Conservation (phyloP, 202 grass and related monocot species). For the Panicum hallii region DNA sequence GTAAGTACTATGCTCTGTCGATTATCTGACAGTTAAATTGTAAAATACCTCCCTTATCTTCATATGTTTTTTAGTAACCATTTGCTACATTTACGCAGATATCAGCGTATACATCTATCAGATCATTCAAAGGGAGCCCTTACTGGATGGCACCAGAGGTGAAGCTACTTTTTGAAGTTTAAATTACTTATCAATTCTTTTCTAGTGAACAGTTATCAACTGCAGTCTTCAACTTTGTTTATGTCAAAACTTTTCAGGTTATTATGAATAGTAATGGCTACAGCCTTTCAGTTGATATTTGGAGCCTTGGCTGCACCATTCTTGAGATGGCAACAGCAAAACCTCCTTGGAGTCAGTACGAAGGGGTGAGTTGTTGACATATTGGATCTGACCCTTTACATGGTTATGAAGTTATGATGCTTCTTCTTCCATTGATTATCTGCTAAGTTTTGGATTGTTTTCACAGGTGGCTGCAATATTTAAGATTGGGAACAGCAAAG, state of each 20-base stretch:
- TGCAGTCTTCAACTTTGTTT: not conserved
- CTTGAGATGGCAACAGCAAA: conserved; percentile 95
- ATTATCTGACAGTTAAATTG: conserved; percentile 15
- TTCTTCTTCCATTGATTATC: conserved; percentile 19
- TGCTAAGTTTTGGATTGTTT: conserved; percentile 43
- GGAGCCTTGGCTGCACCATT: conserved; percentile 99
- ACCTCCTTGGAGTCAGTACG: conserved; percentile 94
- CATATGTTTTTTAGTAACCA: conserved; percentile 18
- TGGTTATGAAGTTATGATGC: conserved; percentile 4
- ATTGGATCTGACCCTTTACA: not conserved
- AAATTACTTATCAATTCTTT: conserved; percentile 15
- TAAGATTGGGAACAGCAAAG: conserved; percentile 99
- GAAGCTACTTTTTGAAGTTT: conserved; percentile 1
- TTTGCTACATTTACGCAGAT: conserved; percentile 61
- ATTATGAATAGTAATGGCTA: conserved; percentile 98
- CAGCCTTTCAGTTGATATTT: conserved; percentile 98
- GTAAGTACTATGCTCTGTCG: conserved; percentile 52
- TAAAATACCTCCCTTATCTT: not conserved
- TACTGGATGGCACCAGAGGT: conserved; percentile 99
- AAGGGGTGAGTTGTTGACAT: conserved; percentile 69
- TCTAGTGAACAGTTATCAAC: not conserved
- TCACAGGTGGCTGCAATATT: conserved; percentile 96
- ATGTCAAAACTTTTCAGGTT: conserved; percentile 58
- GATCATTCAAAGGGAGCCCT: conserved; percentile 97
- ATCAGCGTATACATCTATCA: conserved; percentile 89